A percentile compares a stretch with the other conserved stretches of the same genome.
Conservation (phyloP, 768 basidiomycete genomes). For the Arthromyces matolae region DNA sequence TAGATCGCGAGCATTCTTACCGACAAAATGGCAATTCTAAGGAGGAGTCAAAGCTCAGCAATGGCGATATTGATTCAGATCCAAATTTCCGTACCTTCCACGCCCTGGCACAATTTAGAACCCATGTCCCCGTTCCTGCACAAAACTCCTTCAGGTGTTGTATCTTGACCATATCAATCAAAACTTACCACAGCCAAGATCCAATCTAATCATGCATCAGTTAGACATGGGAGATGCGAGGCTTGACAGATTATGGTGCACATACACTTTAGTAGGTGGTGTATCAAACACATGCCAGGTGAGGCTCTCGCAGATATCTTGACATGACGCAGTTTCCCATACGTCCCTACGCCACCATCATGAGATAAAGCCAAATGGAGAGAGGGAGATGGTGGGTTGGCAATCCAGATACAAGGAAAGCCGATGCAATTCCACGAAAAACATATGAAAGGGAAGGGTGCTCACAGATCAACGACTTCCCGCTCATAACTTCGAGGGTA, state of each 20-base stretch:
- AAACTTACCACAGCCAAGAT: constrained; percentile 67
- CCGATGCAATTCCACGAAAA: constrained; percentile 2
- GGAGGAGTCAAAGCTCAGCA: constrained; percentile 6
- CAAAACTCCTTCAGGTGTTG: not conserved
- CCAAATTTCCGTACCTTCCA: constrained; percentile 52
- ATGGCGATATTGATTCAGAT: not conserved
- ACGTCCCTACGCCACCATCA: constrained; percentile 49
- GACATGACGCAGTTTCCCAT: constrained; percentile 59
- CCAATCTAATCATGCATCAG: constrained; percentile 41
- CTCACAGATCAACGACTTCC: constrained; percentile 64
- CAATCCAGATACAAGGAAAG: not conserved
- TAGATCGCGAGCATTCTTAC: constrained; percentile 26
- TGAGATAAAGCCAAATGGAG: constrained; percentile 3
- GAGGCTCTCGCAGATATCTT: constrained; percentile 51
- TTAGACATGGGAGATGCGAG: not conserved
- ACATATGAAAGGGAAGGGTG: constrained; percentile 18
- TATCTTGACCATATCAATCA: not conserved
- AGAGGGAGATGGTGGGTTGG: not conserved
- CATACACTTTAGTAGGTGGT: constrained; percentile 59
- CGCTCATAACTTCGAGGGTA: constrained; percentile 68
- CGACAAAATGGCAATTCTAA: constrained; percentile 60
- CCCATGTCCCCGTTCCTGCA: constrained; percentile 71
- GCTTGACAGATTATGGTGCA: constrained; percentile 7
- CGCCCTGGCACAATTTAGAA: constrained; percentile 55
- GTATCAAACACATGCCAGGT: constrained; percentile 64